Conservation (phyloP, 768 basidiomycete genomes). For the Tulasnella sp. region DNA sequence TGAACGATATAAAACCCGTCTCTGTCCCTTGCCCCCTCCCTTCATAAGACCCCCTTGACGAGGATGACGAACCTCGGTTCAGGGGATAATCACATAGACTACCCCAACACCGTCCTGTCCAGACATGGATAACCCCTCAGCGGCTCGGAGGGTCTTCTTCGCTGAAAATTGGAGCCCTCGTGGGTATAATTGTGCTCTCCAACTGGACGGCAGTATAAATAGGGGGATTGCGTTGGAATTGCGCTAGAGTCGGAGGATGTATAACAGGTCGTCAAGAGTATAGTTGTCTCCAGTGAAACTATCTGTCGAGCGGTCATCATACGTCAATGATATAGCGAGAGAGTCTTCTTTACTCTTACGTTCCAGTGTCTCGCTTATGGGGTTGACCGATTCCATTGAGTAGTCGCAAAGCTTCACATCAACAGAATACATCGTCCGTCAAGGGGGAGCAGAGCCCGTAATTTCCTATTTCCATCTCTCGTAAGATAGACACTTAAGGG, state of each 20-base stretch:
- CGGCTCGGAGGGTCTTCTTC: background rate
- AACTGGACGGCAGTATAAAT: background rate
- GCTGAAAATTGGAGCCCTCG: background rate
- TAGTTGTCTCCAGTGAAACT: background rate
- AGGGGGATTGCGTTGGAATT: background rate
- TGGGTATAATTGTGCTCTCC: background rate
- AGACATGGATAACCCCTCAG: background rate
- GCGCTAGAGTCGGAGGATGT: background rate
- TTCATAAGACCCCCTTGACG: background rate
- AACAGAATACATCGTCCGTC: background rate
- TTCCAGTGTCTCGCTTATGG: background rate
- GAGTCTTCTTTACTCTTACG: background rate
- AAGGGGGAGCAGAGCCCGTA: background rate
- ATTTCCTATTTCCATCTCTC: background rate
- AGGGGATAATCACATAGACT: background rate
- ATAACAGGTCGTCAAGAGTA: background rate
- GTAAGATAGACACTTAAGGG: background rate
- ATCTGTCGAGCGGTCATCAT: background rate
- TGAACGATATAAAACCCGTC: background rate
- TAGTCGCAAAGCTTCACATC: background rate
- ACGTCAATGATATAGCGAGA: background rate
- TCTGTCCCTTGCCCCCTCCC: background rate
- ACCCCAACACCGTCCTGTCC: background rate
- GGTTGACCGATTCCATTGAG: background rate
- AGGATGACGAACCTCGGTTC: background rate